phyloP scores from a whole-genome alignment of 2,329 filamentous ascomycete genomes.

The Ascochyta koolunga region DNA sequence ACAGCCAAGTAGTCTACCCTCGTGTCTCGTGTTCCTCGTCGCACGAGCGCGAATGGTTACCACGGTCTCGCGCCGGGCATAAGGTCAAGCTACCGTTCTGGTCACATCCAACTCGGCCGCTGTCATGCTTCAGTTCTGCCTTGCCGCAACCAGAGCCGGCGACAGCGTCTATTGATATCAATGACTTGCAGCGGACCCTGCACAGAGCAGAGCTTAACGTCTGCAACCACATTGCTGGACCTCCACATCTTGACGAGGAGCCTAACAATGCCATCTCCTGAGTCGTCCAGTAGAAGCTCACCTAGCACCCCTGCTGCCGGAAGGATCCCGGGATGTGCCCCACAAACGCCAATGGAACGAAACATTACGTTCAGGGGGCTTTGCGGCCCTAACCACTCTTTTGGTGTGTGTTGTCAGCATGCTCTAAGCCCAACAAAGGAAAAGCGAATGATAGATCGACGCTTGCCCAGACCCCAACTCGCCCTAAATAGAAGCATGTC shows the following conservation, averaged over 20 bases:
- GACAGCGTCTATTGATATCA: conserved; percentile 1
- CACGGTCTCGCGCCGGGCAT: conserved; percentile 10
- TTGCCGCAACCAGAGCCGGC: conserved; percentile 1
- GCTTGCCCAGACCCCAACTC: conserved; percentile 19
- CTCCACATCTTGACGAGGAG: background rate
- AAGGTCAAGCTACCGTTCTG: background rate
- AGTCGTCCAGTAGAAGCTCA: conserved; percentile 9
- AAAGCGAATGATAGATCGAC: conserved; percentile 26
- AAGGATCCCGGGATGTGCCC: conserved; percentile 22
- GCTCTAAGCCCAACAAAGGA: conserved; percentile 11
- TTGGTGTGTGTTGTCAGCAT: conserved; percentile 10
- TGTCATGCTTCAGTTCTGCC: conserved; percentile 17
- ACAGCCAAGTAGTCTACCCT: conserved; percentile 24
- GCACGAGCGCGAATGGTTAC: conserved; percentile 3
- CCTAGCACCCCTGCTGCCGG: conserved; percentile 1
- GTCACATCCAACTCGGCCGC: background rate
- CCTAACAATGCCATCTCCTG: background rate
- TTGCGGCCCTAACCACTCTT: conserved; percentile 19
- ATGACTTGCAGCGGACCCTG: background rate
- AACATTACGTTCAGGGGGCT: conserved; percentile 21
- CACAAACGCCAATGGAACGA: conserved; percentile 25
- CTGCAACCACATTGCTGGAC: background rate
- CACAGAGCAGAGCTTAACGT: background rate
- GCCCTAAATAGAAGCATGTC: conserved; percentile 28
- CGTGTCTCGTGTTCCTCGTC: conserved; percentile 27